A percentile compares a stretch with the other conserved stretches of the same genome.
These are phyloP conservation scores for Pythium pyrilobum DNA, from an alignment of 352 stramenopile genomes.

Conservation along the genomic window DNA sequence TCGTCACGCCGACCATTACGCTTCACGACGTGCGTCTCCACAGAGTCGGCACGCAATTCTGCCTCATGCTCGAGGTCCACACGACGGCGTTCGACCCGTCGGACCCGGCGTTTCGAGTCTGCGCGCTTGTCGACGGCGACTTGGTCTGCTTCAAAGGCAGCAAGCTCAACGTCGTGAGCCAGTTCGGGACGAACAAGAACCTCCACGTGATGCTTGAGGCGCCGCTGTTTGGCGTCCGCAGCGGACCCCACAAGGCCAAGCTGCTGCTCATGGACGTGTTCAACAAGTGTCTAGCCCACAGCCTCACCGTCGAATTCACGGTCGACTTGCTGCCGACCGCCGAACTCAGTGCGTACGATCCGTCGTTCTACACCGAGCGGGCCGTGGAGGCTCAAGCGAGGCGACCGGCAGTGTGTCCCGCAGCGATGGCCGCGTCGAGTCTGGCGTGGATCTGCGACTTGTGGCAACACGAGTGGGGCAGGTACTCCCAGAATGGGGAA, in stretches of 20 bases:
- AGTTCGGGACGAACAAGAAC: conserved; percentile 6
- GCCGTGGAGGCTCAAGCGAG: neutral
- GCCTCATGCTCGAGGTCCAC: conserved; percentile 27
- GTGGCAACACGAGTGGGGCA: conserved; percentile 59
- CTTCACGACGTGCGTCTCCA: conserved; percentile 12
- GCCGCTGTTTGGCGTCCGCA: conserved; percentile 26
- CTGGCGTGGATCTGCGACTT: conserved; percentile 48
- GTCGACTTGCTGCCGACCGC: conserved; percentile 18
- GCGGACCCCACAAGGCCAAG: conserved; percentile 25
- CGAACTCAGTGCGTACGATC: conserved; percentile 4
- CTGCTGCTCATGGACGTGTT: conserved; percentile 41
- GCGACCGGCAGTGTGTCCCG: conserved; percentile 2
- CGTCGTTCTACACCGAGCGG: conserved; percentile 2
- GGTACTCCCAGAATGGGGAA: conserved; percentile 67
- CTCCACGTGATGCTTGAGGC: conserved; percentile 25
- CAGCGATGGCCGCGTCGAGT: neutral
- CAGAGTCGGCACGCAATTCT: neutral
- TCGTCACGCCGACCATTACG: conserved; percentile 30
- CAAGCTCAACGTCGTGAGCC: conserved; percentile 22
- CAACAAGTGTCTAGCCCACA: conserved; percentile 34
- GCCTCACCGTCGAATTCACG: conserved; percentile 2
- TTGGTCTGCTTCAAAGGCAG: conserved; percentile 36
- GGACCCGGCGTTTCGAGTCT: conserved; percentile 35
- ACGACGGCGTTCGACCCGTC: conserved; percentile 38
- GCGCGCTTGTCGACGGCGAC: conserved; percentile 33